A percentile compares a stretch with the other conserved stretches of the same genome.
These are phyloP conservation scores for Parafenestella ontariensis DNA, from an alignment of 2,329 filamentous ascomycete species.

Conservation along the genomic window DNA sequence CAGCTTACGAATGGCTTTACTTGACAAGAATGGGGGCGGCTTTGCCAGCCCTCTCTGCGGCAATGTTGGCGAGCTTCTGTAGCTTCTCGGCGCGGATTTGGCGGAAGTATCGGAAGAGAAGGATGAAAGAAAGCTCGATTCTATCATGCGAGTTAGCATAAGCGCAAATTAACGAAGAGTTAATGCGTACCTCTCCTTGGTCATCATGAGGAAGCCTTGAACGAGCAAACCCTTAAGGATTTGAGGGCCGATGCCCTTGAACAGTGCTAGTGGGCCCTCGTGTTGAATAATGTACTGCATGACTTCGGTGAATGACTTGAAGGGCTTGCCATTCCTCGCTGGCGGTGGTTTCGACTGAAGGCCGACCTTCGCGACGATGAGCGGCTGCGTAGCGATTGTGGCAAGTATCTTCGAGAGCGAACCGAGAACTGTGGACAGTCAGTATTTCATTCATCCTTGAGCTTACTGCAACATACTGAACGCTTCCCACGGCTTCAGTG, in stretches of 20 bases:
- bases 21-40: slow-evolving; percentile 43
- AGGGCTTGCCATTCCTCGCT: slow-evolving; percentile 83
- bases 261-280: slow-evolving; percentile 82
- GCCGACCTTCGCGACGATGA: slow-evolving; percentile 97
- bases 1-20: slow-evolving; percentile 12
- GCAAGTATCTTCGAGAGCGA: slow-evolving; percentile 92
- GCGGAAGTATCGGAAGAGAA: slow-evolving; percentile 83
- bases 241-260: slow-evolving; percentile 96
- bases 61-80: slow-evolving; percentile 68
- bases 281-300: slow-evolving; percentile 93
- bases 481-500: slow-evolving; percentile 82
- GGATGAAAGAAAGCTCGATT: slow-evolving; percentile 86
- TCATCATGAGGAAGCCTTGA: slow-evolving; percentile 98
- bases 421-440: slow-evolving; percentile 71
- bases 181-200: slow-evolving; percentile 80
- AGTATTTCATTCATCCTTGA: slow-evolving; percentile 11
- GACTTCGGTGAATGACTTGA: slow-evolving; percentile 91
- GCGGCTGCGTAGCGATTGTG: slow-evolving; percentile 88
- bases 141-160: slow-evolving; percentile 53
- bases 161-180: neutral
- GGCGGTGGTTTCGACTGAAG: slow-evolving; percentile 92
- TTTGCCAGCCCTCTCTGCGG: slow-evolving; percentile 61
- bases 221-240: slow-evolving; percentile 91
- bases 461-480: slow-evolving; percentile 71
- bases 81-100: slow-evolving; percentile 74